A percentile compares a stretch with the other conserved stretches of the same genome.
These are phyloP conservation scores for Lagenidium giganteum DNA, from an alignment of 352 stramenopile genomes.

Conservation along the genomic window DNA sequence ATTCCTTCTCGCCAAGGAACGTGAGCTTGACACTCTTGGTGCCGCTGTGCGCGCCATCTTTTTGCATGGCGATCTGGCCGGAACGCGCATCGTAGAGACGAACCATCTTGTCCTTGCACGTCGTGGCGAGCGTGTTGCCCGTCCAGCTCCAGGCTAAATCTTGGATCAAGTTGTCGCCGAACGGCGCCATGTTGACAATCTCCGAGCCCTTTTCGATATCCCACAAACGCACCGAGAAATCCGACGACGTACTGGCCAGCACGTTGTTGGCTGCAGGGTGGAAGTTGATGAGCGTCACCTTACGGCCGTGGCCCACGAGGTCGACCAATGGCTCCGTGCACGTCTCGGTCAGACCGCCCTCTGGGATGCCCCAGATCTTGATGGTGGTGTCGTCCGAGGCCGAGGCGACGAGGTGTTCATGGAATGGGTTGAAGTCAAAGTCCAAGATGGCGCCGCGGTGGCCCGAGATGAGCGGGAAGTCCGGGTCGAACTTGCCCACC, in stretches of 20 bases:
- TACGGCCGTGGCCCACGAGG: conserved; percentile 92
- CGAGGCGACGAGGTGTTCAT: conserved; percentile 95
- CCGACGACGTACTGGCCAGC: conserved; percentile 91
- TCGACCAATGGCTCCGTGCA: conserved; percentile 96
- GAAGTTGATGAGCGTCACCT: conserved; percentile 98
- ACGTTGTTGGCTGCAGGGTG: conserved; percentile 98
- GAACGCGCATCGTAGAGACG: conserved; percentile 95
- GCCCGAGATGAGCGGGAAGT: conserved; percentile 93
- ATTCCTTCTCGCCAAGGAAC: conserved; percentile 94
- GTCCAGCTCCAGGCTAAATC: conserved; percentile 98
- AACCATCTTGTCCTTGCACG: conserved; percentile 99
- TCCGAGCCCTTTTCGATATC: conserved; percentile 96
- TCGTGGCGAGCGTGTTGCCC: conserved; percentile 91
- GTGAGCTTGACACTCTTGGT: conserved; percentile 97
- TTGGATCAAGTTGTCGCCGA: conserved; percentile 93
- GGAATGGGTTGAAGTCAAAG: conserved; percentile 99
- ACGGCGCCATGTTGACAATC: conserved; percentile 83
- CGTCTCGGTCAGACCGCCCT: conserved; percentile 91
- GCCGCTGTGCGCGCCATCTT: conserved; percentile 94
- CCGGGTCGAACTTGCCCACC: conserved; percentile 92
- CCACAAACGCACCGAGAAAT: conserved; percentile 98
- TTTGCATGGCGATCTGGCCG: conserved; percentile 62
- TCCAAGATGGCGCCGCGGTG: conserved; percentile 96
- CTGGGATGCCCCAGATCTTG: conserved; percentile 97
- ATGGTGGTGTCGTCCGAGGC: conserved; percentile 97